Evolutionary conservation across 306 rosid species (phyloP).

Genomic region (Prunus armeniaca): DNA sequence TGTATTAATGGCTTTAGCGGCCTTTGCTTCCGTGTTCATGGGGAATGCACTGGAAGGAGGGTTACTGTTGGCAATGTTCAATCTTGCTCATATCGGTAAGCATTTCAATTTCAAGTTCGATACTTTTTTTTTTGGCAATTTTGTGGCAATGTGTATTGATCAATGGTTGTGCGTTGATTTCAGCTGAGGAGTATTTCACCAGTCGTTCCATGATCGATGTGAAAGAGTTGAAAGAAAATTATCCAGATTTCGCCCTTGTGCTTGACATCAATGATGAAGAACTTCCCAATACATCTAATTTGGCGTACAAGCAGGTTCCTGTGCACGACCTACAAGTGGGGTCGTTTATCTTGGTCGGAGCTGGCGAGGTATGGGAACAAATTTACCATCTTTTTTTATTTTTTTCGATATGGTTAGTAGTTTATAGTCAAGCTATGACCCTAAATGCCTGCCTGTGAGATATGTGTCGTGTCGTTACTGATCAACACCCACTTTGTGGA

Average conservation of each 20-base stretch:
- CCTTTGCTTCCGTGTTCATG: conserved; percentile 87
- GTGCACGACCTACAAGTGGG: conserved; percentile 78
- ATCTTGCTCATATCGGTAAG: conserved; percentile 92
- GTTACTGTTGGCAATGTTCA: conserved; percentile 93
- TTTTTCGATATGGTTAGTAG: conserved; percentile 1
- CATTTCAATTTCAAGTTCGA: neutral
- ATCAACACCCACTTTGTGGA: no score
- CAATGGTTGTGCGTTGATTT: conserved; percentile 34
- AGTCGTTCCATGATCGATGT: conserved; percentile 88
- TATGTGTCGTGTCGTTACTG: neutral
- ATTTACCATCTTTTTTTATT: neutral
- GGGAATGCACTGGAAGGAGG: conserved; percentile 98
- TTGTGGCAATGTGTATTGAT: conserved; percentile 18
- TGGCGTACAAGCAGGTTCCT: conserved; percentile 82
- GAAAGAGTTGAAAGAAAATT: conserved; percentile 80
- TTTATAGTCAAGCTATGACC: neutral
- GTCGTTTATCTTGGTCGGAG: conserved; percentile 79
- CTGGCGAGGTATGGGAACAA: conserved; percentile 76
- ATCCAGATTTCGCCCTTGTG: conserved; percentile 93
- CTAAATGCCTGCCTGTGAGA: neutral
- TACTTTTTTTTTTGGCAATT: neutral
- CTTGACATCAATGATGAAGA: conserved; percentile 62
- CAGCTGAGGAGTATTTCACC: conserved; percentile 96
- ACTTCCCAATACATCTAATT: conserved; percentile 80
- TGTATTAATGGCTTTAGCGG: conserved; percentile 94